These are phyloP conservation scores for Colletotrichum karsti DNA, from an alignment of 2,329 filamentous ascomycete genomes.

Conservation along the genomic window DNA sequence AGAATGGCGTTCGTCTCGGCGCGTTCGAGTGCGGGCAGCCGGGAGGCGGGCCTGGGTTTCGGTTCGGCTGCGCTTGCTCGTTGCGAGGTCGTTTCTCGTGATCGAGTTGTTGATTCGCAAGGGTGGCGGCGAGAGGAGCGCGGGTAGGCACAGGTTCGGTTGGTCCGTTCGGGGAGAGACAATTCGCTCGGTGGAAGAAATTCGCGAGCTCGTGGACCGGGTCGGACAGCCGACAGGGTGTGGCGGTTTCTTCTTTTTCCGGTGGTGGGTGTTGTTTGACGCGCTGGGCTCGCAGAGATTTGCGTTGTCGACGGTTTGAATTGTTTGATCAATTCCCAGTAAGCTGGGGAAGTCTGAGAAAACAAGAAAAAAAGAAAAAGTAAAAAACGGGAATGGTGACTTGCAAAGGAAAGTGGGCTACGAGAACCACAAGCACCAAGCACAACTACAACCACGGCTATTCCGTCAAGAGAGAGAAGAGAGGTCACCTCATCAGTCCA, in stretches of 20 bases:
- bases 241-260: background rate
- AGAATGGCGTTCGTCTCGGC: slow-evolving; percentile 6
- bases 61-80: background rate
- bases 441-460: slow-evolving; percentile 2
- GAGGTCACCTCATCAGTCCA: background rate
- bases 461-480: background rate
- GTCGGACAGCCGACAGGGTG: background rate
- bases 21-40: background rate
- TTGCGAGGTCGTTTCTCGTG: background rate
- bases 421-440: background rate
- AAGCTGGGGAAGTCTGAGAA: background rate
- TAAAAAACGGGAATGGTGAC: background rate
- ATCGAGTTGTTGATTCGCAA: background rate
- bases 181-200: background rate
- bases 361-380: background rate
- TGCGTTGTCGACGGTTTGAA: background rate
- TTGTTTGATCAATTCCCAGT: background rate
- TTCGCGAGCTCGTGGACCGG: background rate
- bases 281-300: background rate
- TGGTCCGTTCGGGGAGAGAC: background rate
- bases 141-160: background rate
- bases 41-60: background rate
- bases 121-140: background rate
- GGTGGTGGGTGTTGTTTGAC: background rate
- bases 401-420: slow-evolving; percentile 20